phyloP scores from a whole-genome alignment of 2,329 filamentous ascomycete species.

The Aspergillus novoparasiticus region DNA sequence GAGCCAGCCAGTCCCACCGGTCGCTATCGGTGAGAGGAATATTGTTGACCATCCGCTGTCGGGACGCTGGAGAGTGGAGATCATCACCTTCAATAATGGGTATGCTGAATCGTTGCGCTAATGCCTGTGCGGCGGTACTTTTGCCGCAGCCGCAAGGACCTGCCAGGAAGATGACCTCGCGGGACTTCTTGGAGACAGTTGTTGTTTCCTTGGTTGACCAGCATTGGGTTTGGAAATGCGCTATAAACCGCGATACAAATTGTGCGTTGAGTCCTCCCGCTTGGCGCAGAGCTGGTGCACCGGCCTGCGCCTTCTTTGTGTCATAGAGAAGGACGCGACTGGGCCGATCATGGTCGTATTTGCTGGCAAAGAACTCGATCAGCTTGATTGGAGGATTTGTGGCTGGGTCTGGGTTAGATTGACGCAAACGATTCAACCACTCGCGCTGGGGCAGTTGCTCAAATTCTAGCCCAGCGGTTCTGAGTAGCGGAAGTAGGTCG shows the following conservation, averaged over 20 bases:
- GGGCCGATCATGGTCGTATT: constrained; percentile 48
- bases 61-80: constrained; percentile 54
- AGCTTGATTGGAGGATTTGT: constrained; percentile 56
- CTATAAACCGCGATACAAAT: constrained; percentile 16
- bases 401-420: constrained; percentile 50
- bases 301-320: constrained; percentile 21
- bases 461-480: constrained; percentile 45
- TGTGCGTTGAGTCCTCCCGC: constrained; percentile 12
- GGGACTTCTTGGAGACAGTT: background rate
- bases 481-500: constrained; percentile 57
- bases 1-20: constrained; percentile 55
- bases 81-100: constrained; percentile 52
- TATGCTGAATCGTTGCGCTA: constrained; percentile 43
- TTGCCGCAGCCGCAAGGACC: constrained; percentile 59
- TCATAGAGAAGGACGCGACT: constrained; percentile 32
- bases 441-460: constrained; percentile 26
- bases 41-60: constrained; percentile 54
- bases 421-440: constrained; percentile 42
- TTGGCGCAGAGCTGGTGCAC: constrained; percentile 18
- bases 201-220: constrained; percentile 7
- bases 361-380: constrained; percentile 55
- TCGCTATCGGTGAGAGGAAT: constrained; percentile 55
- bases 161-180: constrained; percentile 41
- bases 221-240: constrained; percentile 18
- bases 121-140: constrained; percentile 52